Percentiles rank a stretch among this genome's conserved stretches.
These are phyloP conservation scores for Phaffia australis DNA, from an alignment of 768 basidiomycete species.

Conservation along the genomic window DNA sequence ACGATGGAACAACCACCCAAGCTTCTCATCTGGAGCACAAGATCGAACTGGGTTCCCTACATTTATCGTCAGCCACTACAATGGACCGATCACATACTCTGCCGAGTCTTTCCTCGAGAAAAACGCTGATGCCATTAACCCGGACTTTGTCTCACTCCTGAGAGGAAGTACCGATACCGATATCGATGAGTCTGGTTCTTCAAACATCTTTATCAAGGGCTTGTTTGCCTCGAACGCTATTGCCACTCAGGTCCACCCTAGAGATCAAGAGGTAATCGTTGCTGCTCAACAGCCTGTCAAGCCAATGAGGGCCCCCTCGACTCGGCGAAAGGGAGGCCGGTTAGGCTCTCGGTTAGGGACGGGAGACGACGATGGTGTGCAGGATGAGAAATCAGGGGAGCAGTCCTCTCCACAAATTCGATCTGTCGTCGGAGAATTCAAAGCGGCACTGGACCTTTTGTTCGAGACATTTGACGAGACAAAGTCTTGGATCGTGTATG, in stretches of 20 bases:
- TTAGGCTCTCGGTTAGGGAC: background rate
- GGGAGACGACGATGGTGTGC: slow-evolving; percentile 28
- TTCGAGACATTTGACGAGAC: slow-evolving; percentile 82
- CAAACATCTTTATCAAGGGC: slow-evolving; percentile 82
- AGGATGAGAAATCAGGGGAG: slow-evolving; percentile 27
- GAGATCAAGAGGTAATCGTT: slow-evolving; percentile 90
- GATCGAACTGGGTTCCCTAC: slow-evolving; percentile 71
- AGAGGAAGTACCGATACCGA: slow-evolving; percentile 47
- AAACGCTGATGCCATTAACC: slow-evolving; percentile 78
- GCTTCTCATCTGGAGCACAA: slow-evolving; percentile 68
- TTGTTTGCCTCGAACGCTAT: slow-evolving; percentile 81
- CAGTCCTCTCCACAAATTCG: slow-evolving; percentile 41
- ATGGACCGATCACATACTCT: slow-evolving; percentile 82
- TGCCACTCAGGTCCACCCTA: slow-evolving; percentile 80
- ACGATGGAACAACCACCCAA: slow-evolving; percentile 85
- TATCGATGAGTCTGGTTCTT: slow-evolving; percentile 62
- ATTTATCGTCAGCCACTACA: slow-evolving; percentile 86
- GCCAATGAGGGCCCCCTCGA: slow-evolving; percentile 88
- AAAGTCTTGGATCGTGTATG: slow-evolving; percentile 83
- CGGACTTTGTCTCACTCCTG: slow-evolving; percentile 82
- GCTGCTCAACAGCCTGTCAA: slow-evolving; percentile 86
- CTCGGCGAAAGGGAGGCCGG: slow-evolving; percentile 55
- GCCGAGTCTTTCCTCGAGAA: slow-evolving; percentile 79
- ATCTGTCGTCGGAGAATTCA: slow-evolving; percentile 82
- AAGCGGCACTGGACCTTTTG: slow-evolving; percentile 67